Percentiles rank a stretch among this genome's conserved stretches.
phyloP scores from a whole-genome alignment of 306 rosid species.

The Vigna nakashimae region DNA sequence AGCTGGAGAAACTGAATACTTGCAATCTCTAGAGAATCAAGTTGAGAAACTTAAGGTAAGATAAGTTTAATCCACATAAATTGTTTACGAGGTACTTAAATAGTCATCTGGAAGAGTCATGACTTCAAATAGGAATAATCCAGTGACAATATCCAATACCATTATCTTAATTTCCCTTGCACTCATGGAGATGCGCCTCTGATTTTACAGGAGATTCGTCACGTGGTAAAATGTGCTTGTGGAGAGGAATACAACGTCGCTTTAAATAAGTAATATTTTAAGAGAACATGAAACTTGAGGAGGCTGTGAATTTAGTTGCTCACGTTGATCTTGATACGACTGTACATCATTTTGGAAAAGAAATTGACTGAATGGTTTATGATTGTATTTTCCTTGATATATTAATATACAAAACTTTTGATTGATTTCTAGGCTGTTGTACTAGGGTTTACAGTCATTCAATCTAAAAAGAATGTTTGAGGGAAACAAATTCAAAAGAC shows the following conservation, averaged over 20 bases:
- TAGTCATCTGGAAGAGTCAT: background rate
- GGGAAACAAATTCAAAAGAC: background rate
- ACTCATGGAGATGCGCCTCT: constrained; percentile 41
- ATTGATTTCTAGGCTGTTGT: no score
- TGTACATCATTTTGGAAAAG: constrained; percentile 3
- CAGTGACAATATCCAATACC: constrained; percentile 30
- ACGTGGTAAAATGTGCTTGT: constrained; percentile 75
- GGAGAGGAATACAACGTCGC: constrained; percentile 75
- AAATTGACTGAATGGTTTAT: background rate
- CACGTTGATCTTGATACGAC: constrained; percentile 4
- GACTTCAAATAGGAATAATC: constrained; percentile 29
- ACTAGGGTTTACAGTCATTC: background rate
- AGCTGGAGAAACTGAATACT: constrained; percentile 76
- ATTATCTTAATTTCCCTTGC: background rate
- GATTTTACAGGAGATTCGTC: constrained; percentile 69
- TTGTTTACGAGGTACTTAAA: constrained; percentile 1
- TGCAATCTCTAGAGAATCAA: constrained; percentile 72
- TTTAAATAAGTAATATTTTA: constrained; percentile 43
- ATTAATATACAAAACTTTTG: no score
- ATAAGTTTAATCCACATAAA: constrained; percentile 19
- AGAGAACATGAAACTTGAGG: constrained; percentile 44
- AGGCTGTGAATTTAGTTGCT: constrained; percentile 26
- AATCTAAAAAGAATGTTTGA: background rate
- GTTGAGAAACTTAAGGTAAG: constrained; percentile 73
- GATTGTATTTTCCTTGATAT: constrained; percentile 21